A percentile compares a stretch with the other conserved stretches of the same genome.
phyloP scores from a whole-genome alignment of 345 rosid species.

The Gossypium thurberi region DNA sequence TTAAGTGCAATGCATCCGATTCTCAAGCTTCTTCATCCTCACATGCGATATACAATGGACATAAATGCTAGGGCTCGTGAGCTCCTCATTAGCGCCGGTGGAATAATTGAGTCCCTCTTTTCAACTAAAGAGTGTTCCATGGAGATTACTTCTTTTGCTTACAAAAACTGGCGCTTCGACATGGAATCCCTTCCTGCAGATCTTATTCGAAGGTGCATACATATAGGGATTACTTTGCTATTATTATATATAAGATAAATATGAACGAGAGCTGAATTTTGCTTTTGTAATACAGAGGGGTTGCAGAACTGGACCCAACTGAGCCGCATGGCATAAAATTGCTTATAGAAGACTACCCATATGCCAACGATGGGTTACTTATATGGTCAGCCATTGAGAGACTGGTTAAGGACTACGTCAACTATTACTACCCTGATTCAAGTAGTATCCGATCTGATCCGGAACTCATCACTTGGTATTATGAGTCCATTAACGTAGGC shows the following conservation, averaged over 20 bases:
- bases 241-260: too few relatives aligned
- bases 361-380: conserved; percentile 13
- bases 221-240: neutral
- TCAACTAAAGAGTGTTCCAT: conserved; percentile 74
- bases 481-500: conserved; percentile 12
- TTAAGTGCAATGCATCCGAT: conserved; percentile 90
- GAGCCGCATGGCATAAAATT: conserved; percentile 5
- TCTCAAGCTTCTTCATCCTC: conserved; percentile 81
- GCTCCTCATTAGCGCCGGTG: conserved; percentile 64
- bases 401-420: conserved; percentile 7
- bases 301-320: conserved; percentile 49
- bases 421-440: conserved; percentile 17
- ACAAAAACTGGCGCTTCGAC: conserved; percentile 71
- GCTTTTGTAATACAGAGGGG: conserved; percentile 44
- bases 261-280: neutral
- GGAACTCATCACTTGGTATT: conserved; percentile 8
- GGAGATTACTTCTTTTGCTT: conserved; percentile 79
- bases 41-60: conserved; percentile 89
- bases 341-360: conserved; percentile 10
- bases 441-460: conserved; percentile 8
- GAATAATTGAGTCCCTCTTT: conserved; percentile 77
- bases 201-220: conserved; percentile 73
- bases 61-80: conserved; percentile 88
- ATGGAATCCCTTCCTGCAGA: conserved; percentile 87
- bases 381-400: conserved; percentile 13